These are phyloP conservation scores for Selaginella tamariscina DNA, from an alignment of 75 land plant genomes.

Conservation along the genomic window DNA sequence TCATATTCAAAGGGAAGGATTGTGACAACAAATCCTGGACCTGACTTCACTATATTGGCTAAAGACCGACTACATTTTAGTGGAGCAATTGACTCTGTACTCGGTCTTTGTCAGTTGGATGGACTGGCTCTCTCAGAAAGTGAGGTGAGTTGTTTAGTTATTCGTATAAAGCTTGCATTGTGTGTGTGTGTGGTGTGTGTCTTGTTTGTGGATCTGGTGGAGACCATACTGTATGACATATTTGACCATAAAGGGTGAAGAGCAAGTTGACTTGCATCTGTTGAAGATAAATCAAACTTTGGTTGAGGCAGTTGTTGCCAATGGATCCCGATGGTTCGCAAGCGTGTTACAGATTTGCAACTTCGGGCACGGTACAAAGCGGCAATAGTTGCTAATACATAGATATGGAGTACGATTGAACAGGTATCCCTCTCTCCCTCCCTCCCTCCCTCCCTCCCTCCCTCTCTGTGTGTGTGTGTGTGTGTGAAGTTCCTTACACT, in stretches of 20 bases:
- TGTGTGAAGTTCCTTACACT: neutral
- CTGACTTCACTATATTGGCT: slow-evolving; percentile 14
- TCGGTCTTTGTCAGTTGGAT: slow-evolving; percentile 25
- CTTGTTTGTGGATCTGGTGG: too few relatives aligned
- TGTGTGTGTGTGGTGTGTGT: too few relatives aligned
- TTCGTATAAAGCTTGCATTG: too few relatives aligned
- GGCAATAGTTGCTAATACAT: slow-evolving; percentile 30
- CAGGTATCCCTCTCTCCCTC: slow-evolving; percentile 8
- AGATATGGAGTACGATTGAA: slow-evolving; percentile 17
- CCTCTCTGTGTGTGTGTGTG: too few relatives aligned
- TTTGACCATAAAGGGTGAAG: slow-evolving; percentile 19
- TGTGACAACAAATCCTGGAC: slow-evolving; percentile 1
- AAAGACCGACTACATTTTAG: slow-evolving; percentile 26
- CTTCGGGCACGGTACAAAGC: slow-evolving; percentile 25
- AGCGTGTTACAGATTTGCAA: slow-evolving; percentile 22
- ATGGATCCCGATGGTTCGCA: slow-evolving; percentile 28
- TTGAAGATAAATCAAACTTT: slow-evolving; percentile 21
- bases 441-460: too few relatives aligned
- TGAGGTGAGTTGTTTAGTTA: slow-evolving; percentile 29
- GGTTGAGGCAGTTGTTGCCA: slow-evolving; percentile 32
- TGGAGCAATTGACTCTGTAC: slow-evolving; percentile 31
- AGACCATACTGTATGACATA: neutral
- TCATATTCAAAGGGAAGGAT: slow-evolving; percentile 29
- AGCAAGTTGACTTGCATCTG: slow-evolving; percentile 23
- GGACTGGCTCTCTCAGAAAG: slow-evolving; percentile 28